Base-by-base conservation (phyloP, 768 basidiomycete genomes). In the Wakefieldia striispora region DNA sequence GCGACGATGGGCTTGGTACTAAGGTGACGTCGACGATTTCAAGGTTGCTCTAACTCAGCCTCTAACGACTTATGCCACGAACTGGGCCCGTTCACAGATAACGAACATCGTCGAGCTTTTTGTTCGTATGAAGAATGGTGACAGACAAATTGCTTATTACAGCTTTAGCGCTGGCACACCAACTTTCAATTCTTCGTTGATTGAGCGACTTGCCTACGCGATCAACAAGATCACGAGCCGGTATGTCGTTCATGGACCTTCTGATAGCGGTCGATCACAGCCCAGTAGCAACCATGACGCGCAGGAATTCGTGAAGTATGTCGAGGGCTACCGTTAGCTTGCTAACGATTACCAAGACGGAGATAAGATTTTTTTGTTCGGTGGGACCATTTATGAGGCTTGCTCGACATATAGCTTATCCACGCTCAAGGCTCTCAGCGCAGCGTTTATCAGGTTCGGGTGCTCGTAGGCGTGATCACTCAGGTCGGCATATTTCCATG, bases 381-480 rank as follows among this genome's bases (percentile, higher is more conserved):
- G 74, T 71, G 40, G 23, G 60, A 21, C 23, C 14, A 7, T 19
- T 21, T 33, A 27, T 23, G 7, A 23, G 39, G 19, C 37, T 8
- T 6, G 23, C 23, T 23, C 23, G 23, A 5, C 17, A 6, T 26
- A 27, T 8, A 76, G 75, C 76, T 3, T 77, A 73, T 53, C 77
- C 76, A 2, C 72, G 76, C n/a, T 23, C 23, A 23, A 23, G 23
- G 23, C 23, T 23, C 23, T 23, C n/a, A n/a, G n/a, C n/a, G n/a
- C n/a, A 75, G 75, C 6, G 76, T 73, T 13, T 77, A 74, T 50
- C 75, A 76, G 55, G 72, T 69, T 4, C 68, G 75, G 20, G 69
- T 62, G 1, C 42, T 76, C 31, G 72, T 75, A 3, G 75, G 62
- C n/a, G 76, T 77, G 75, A 74, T 76, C 17, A 49, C 70, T n/a